Percentiles rank a stretch among this genome's conserved stretches.
phyloP scores from a whole-genome alignment of 2,329 filamentous ascomycete species.

The Sporothrix phasma region DNA sequence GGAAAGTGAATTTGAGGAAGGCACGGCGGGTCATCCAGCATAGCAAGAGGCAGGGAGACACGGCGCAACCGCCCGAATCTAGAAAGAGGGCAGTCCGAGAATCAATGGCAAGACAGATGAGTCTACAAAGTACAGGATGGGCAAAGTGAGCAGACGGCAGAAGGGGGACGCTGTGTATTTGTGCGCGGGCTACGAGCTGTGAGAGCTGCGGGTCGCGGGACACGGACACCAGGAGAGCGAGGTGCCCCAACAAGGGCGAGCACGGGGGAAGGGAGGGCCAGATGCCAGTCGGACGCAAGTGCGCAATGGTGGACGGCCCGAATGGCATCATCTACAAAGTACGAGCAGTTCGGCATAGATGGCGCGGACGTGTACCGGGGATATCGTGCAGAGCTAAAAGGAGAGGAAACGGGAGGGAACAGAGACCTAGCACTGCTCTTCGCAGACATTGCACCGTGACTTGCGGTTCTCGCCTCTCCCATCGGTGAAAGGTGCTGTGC shows the following conservation, averaged over 20 bases:
- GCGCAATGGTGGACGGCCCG: neutral
- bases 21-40: neutral
- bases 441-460: neutral
- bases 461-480: neutral
- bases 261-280: neutral
- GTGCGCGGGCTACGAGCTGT: neutral
- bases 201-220: conserved; percentile 11
- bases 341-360: neutral
- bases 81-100: neutral
- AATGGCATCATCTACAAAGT: neutral
- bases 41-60: neutral
- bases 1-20: neutral
- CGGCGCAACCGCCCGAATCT: too few species aligned
- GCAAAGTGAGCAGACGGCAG: conserved; percentile 5
- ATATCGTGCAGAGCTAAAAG: neutral
- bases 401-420: neutral
- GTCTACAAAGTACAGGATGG: neutral
- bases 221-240: conserved; percentile 10
- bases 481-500: neutral
- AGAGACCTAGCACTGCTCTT: neutral
- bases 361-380: neutral
- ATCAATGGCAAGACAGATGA: neutral
- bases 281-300: neutral
- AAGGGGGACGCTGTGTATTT: conserved; percentile 7
- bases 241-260: conserved; percentile 4